Evolutionary conservation across 768 basidiomycete genomes (phyloP).

Genomic region (Suillus hirtellus): DNA sequence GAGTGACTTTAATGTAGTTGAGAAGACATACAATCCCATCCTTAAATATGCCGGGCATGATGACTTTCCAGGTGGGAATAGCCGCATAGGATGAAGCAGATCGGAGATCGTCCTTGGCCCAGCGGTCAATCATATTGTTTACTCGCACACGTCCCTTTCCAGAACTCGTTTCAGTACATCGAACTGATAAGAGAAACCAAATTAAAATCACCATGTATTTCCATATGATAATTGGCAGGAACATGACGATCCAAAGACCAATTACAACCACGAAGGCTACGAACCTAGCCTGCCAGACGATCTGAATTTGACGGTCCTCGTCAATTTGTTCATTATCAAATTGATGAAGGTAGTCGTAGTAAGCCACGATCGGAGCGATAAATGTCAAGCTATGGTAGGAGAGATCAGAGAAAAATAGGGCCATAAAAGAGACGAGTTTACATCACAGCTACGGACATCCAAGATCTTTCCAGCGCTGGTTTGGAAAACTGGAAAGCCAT

Average conservation of each 20-base stretch:
- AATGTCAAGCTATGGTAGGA: constrained; percentile 35
- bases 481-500: constrained; percentile 42
- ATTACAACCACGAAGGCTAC: constrained; percentile 39
- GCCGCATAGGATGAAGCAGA: constrained; percentile 22
- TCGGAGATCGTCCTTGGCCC: constrained; percentile 41
- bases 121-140: constrained; percentile 37
- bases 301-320: constrained; percentile 15
- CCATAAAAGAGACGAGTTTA: constrained; percentile 24
- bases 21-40: constrained; percentile 35
- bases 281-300: constrained; percentile 37
- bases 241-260: constrained; percentile 39
- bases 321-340: constrained; percentile 10
- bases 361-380: constrained; percentile 40
- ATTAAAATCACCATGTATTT: constrained; percentile 41
- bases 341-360: constrained; percentile 32
- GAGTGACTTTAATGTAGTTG: neutral
- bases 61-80: constrained; percentile 44
- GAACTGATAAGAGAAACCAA: neutral
- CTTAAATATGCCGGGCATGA: constrained; percentile 40
- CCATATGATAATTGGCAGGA: constrained; percentile 46
- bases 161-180: neutral
- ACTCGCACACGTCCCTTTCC: constrained; percentile 45
- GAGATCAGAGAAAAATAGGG: constrained; percentile 5
- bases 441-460: constrained; percentile 41
- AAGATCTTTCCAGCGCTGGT: constrained; percentile 46